Conservation (phyloP, 2,329 filamentous ascomycete genomes). For the Lachnellula suecica region DNA sequence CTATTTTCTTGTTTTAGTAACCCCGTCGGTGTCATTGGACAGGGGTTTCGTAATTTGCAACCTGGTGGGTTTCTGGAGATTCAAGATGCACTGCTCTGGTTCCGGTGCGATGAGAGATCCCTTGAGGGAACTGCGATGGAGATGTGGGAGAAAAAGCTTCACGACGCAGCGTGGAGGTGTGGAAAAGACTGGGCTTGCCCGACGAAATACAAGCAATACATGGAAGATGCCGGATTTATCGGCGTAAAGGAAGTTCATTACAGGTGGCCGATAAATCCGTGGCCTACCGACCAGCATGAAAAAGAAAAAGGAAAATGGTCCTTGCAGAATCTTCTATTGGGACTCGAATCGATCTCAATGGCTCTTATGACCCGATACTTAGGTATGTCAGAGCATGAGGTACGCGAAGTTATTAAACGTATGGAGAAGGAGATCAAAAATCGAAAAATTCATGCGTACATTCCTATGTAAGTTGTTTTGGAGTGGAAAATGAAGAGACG, state of each 20-base stretch:
- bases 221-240: conserved; percentile 52
- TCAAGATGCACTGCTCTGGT: conserved; percentile 9
- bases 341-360: conserved; percentile 25
- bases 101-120: conserved; percentile 5
- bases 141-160: conserved; percentile 18
- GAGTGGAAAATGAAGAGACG: not conserved
- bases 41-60: conserved; percentile 24
- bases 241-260: conserved; percentile 48
- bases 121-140: conserved; percentile 11
- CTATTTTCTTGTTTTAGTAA: conserved; percentile 11
- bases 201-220: conserved; percentile 36
- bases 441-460: not conserved
- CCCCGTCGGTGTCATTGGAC: not conserved
- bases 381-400: not conserved
- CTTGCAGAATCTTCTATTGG: conserved; percentile 21
- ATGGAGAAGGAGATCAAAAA: not conserved
- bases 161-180: conserved; percentile 11
- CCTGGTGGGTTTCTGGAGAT: conserved; percentile 46
- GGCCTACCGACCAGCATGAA: conserved; percentile 49
- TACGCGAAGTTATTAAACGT: not conserved
- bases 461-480: not conserved
- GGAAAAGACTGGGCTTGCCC: conserved; percentile 24
- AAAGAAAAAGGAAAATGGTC: conserved; percentile 47
- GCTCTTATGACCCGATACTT: conserved; percentile 36
- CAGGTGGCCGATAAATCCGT: conserved; percentile 50